phyloP scores from a whole-genome alignment of 768 basidiomycete genomes.

The Serendipita sp. region DNA sequence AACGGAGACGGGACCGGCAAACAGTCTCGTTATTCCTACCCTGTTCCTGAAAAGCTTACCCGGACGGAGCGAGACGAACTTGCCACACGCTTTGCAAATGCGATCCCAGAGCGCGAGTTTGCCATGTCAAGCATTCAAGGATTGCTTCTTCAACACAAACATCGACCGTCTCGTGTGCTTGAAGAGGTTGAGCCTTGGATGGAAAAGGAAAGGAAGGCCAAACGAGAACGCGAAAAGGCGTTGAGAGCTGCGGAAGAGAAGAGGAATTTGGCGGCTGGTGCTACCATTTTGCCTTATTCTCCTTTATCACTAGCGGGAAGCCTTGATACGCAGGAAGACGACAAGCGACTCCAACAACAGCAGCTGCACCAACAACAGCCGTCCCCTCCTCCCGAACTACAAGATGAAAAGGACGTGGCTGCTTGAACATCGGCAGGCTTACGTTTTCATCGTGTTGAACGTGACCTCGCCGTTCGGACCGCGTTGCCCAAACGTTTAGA shows the following conservation, averaged over 20 bases:
- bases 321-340: too few relatives aligned
- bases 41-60: conserved; percentile 18
- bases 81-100: conserved; percentile 37
- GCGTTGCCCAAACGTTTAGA: too few relatives aligned
- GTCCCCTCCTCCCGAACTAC: too few relatives aligned
- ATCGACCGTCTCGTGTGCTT: conserved; percentile 39
- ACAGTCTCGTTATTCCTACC: background rate
- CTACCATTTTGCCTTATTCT: too few relatives aligned
- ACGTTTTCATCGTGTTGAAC: too few relatives aligned
- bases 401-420: too few relatives aligned
- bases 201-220: conserved; percentile 23
- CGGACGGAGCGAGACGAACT: conserved; percentile 26
- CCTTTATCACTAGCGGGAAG: too few relatives aligned
- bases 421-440: too few relatives aligned
- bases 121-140: conserved; percentile 34
- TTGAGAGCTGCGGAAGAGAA: background rate
- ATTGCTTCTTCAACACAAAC: conserved; percentile 56
- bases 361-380: too few relatives aligned
- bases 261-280: too few relatives aligned
- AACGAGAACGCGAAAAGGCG: background rate
- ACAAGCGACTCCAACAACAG: too few relatives aligned
- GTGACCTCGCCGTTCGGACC: too few relatives aligned
- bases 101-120: conserved; percentile 31
- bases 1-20: background rate
- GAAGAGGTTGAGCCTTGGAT: conserved; percentile 32